Evolutionary conservation across 2,329 filamentous ascomycete genomes (phyloP), one percentile per base, ranked within the genome.

Genomic region (Alternaria novae-zelandiae): DNA sequence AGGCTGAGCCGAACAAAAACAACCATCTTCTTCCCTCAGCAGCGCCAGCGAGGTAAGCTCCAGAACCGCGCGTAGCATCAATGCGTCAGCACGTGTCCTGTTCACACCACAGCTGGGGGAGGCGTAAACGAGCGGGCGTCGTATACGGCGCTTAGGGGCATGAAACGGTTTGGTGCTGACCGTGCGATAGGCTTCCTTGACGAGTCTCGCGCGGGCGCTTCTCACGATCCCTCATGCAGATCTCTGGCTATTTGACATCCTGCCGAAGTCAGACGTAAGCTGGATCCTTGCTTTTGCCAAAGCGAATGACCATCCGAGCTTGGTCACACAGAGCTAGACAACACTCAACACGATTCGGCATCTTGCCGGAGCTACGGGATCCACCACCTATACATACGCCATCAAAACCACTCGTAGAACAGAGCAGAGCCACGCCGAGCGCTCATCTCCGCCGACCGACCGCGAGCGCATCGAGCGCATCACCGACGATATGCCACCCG

Each of bases 291-390:
- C 72, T 71, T 68, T 70, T 70, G 60, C 73, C 73, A 74, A 78
- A 77, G 74, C 78, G 75, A 77, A 78, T 78, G 75, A 78, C 74
- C 76, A 74, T 69, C 63, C 63, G 63, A 66, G 65, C 68, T 60
- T 69, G 66, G 77, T 79, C 67, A 74, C 75, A 79, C 77, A 78
- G 51, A 66, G 65, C 69, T 72, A 75, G 69, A 79, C 74, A 73
- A 68, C 61, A 64, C 67, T 71, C 66, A 70, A 64, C 68, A 69
- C 69, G 59, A 69, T 62, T 71, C 70, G 72, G 66, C 70, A 71
- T 59, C 69, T 73, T 64, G 61, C 64, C 69, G 68, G 64, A 70
- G 57, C 64, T 69, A 70, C 69, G 63, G 59, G 32, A 36, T 65
- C 51, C 59, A 64, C 65, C 70, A 71, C 63, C 61, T 66, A 68